Percentiles rank a stretch among this genome's conserved stretches.
phyloP scores from a whole-genome alignment of 257 asterid species.

The Nicotiana attenuata region DNA sequence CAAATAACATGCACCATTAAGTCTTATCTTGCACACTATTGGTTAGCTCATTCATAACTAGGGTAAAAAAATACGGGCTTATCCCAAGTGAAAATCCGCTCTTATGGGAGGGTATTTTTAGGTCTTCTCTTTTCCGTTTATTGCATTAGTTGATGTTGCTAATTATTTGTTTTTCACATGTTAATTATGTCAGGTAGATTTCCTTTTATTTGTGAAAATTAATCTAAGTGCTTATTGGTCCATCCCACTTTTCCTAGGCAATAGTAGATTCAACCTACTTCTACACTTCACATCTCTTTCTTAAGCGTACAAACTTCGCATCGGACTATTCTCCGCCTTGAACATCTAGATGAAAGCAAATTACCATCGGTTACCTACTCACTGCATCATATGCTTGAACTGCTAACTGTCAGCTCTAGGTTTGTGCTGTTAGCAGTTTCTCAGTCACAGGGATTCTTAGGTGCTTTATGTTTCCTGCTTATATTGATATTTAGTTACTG shows the following conservation, averaged over 20 bases:
- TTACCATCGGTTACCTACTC: background rate
- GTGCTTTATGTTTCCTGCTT: background rate
- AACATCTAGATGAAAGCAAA: background rate
- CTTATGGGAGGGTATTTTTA: background rate
- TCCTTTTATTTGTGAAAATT: background rate
- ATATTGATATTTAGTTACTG: background rate
- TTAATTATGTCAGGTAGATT: background rate
- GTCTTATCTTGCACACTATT: background rate
- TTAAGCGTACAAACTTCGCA: background rate
- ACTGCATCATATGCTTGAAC: background rate
- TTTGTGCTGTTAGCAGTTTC: constrained; percentile 10
- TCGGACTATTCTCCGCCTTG: background rate
- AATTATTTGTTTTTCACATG: background rate
- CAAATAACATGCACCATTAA: background rate
- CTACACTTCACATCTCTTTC: background rate
- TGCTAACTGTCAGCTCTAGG: background rate
- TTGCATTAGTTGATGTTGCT: background rate
- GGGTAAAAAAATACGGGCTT: background rate
- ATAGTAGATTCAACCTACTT: background rate
- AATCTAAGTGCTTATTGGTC: background rate
- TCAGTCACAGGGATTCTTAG: background rate
- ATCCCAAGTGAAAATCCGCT: background rate
- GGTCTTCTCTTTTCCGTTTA: background rate
- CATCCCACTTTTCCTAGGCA: background rate
- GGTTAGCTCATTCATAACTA: background rate